phyloP scores from a whole-genome alignment of 2,329 filamentous ascomycete genomes.

The Alternaria infectoria region DNA sequence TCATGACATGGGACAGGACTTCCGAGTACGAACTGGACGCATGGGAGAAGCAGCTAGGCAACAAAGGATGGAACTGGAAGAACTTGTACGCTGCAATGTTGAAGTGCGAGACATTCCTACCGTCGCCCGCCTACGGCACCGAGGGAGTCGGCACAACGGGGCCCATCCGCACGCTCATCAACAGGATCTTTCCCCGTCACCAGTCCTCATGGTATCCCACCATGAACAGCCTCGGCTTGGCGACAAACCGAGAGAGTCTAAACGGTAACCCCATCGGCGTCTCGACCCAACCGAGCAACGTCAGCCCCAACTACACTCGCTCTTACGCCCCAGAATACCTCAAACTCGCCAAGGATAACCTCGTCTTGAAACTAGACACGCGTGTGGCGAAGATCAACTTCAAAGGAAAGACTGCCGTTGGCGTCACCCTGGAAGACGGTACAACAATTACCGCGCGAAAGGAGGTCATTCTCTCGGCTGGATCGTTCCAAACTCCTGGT shows the following conservation, averaged over 20 bases:
- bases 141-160: constrained; percentile 39
- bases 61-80: constrained; percentile 44
- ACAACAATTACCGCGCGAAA: constrained; percentile 36
- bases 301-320: constrained; percentile 56
- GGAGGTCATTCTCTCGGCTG: constrained; percentile 38
- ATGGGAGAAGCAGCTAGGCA: constrained; percentile 38
- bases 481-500: constrained; percentile 33
- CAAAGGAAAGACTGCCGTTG: constrained; percentile 31
- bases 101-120: constrained; percentile 39
- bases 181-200: constrained; percentile 53
- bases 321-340: constrained; percentile 59
- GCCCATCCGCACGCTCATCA: constrained; percentile 47
- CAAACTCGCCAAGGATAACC: constrained; percentile 51
- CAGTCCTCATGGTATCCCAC: constrained; percentile 55
- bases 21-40: constrained; percentile 39
- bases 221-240: constrained; percentile 54
- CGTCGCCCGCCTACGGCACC: constrained; percentile 31
- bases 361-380: constrained; percentile 49
- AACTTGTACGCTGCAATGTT: constrained; percentile 42
- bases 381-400: constrained; percentile 51
- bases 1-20: constrained; percentile 45
- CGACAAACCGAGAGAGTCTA: constrained; percentile 54
- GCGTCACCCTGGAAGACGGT: constrained; percentile 42
- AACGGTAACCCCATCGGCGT: constrained; percentile 59
- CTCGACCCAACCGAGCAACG: constrained; percentile 58